Evolutionary conservation across 495 filamentous ascomycete genomes (phyloP), one percentile per base, ranked within the genome.

Genomic region (Sabuloglossum arenarium): DNA sequence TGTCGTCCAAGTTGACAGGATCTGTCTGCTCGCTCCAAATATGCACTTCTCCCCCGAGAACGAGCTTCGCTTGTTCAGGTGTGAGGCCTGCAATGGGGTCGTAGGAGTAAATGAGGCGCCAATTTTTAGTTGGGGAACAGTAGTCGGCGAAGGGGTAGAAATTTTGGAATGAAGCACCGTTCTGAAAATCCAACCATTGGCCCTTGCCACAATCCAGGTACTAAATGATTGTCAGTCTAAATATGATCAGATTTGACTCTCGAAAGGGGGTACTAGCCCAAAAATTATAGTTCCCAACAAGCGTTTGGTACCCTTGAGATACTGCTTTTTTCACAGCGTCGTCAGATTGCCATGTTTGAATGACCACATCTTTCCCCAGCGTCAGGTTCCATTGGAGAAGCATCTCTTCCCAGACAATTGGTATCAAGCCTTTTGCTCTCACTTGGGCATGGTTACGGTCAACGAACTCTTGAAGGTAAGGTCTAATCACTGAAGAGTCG

Each of bases 391-490:
- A 90, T 24, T 76, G 70, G 11, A 86, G 69, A 1, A 85, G 73
- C 71, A 86, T 85, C 64, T 91, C 86, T 66, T 91, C 86, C 86
- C 86, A 91, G 6, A 83, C 78, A 14, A 90, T 69, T 1, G 84
- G 84, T 10, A 73, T 75, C 61, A 88, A 66, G 14, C 79, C 80
- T 0, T 73, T 69, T 21, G 67, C 66, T 25, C 73, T 64, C 9
- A 88, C 71, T 19, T 77, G 71, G 34, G 61, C 66, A 60, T 87
- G 84, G 59, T 76, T 77, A 57, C 72, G 68, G 62, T 85, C 75
- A 58, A 88, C 65, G 61, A 88, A 84, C 54, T 73, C 73, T 61
- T 90, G 85, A 55, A 91, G 69, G 16, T 86, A 71, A 10, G 84
- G 82, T 62, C 75, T 74, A 21, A 91, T 67, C 9, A 87, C 75